A percentile compares a stretch with the other conserved stretches of the same genome.
Conservation (phyloP, 2,329 filamentous ascomycete genomes). For the Paraconiothyrium brasiliense region DNA sequence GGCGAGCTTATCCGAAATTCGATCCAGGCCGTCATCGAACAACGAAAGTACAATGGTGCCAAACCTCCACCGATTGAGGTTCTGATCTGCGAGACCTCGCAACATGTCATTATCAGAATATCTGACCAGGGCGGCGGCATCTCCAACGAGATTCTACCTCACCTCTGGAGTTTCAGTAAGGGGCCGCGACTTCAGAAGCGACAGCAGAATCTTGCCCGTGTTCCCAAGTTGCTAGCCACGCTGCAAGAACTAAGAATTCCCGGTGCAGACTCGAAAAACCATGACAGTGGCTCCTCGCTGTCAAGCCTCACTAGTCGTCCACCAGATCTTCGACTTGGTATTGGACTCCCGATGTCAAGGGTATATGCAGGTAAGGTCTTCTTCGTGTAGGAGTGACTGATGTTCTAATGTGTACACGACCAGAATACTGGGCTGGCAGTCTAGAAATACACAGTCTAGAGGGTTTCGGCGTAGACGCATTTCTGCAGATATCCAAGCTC, state of each 20-base stretch:
- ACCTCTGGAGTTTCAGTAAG: constrained; percentile 97
- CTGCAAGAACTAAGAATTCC: constrained; percentile 79
- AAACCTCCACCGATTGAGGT: constrained; percentile 87
- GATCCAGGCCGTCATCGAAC: constrained; percentile 89
- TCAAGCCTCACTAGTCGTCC: constrained; percentile 82
- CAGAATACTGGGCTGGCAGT: constrained; percentile 94
- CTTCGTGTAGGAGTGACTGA: not conserved
- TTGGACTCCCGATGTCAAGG: constrained; percentile 91
- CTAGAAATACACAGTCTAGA: constrained; percentile 91
- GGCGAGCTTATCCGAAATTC: constrained; percentile 95
- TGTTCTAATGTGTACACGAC: not conserved
- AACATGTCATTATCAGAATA: constrained; percentile 95
- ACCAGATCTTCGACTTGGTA: constrained; percentile 86
- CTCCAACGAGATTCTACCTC: constrained; percentile 81
- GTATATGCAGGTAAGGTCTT: constrained; percentile 73
- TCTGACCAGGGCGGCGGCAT: constrained; percentile 96
- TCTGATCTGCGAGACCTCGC: constrained; percentile 89
- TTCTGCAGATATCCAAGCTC: constrained; percentile 93
- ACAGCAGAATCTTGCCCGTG: constrained; percentile 83
- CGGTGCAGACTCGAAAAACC: constrained; percentile 25
- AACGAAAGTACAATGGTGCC: constrained; percentile 60
- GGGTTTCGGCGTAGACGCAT: constrained; percentile 95
- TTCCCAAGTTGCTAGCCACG: constrained; percentile 92
- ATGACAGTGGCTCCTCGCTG: constrained; percentile 67
- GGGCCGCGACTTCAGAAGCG: constrained; percentile 80